Base-by-base conservation (phyloP, 371 early-diverging fungal species). In the Funneliformis caledonium region DNA sequence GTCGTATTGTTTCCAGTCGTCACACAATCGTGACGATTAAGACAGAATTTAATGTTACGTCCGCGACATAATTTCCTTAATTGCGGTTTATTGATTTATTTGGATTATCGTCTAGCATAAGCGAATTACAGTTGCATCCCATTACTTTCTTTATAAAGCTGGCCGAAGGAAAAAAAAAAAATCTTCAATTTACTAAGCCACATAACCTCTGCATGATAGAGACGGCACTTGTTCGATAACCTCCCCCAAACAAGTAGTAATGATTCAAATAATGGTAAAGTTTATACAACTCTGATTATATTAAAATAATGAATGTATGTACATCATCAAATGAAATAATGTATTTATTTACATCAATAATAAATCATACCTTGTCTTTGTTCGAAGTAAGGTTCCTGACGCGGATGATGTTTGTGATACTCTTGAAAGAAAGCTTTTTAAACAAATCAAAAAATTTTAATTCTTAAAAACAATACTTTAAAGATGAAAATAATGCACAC, bases 251-350 rank as follows among this genome's bases (percentile, higher is more conserved):
- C 78, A 86, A 83, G 19, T 81, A 80, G 72, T 81, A 85, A 64
- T 86, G 86, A 79, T 86, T 85, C 43, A 85, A 72, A 67, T 84
- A 86, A 82, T 86, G 83, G 72, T 86, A 85, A 0, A 83, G 52
- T 56, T 86, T 81, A 67, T 86, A 85, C 4, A 84, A 65, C 14
- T 81, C 72, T 22, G 76, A 16, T 19, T 31, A 56, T 31, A 75
- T 9, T 33, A 16, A 68, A 26, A 9, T n/a, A n/a, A 45, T 33
- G 26, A 7, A 47, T 14, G 19, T 45, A 31, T 4, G 48, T 12
- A 45, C 22, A 48, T 52, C 31, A 50, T 16, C 8, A 45, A 26
- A 26, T n/a, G 16, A 26, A 72, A 12, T 19, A 19, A 42, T 45
- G 26, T 26, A 26, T 26, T 26, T 26, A 26, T 26, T 26, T 26